Base-by-base conservation (phyloP, 2,329 filamentous ascomycete species). In the Pochonia chlamydosporia region DNA sequence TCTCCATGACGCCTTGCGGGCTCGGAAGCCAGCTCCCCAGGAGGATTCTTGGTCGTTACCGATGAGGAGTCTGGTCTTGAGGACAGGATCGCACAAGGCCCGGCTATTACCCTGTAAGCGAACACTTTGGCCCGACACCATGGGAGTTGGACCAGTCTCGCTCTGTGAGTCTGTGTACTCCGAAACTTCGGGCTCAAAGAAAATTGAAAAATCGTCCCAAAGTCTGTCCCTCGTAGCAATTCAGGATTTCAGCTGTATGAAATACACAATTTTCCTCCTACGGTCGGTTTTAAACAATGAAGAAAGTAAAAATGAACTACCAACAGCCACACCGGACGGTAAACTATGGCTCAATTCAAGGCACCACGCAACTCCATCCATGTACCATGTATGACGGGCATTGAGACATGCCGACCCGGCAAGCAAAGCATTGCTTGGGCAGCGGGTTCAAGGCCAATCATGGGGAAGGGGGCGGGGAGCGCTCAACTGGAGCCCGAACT, bases 1-100 rank as follows among this genome's bases (percentile, higher is more conserved):
- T 65, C 58, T 68, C 65, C 65, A 68, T 68, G 30, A 39, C 40
- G 28, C 24, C 21, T n/a, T 25, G 47, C 14, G 16, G 28, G 23
- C 31, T 3, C 18, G 18, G 18, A 37, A 45, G 37, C 28, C 35
- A 23, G 20, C 20, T 23, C 18, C 16, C 10, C 23, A 10, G 20
- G 20, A 9, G 18, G 4, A n/a, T 11, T 14, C 18, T 11, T 3
- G 35, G 35, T 39, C 18, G n/a, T 7, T 36, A 18, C 6, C 13
- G 26, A 13, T 3, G 7, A 28, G 7, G 7, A 36, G n/a, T n/a
- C n/a, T 39, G 18, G 20, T 39, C 8, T 39, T 16, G 14, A 20
- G 6, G 35, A 14, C 14, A 39, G 35, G 10, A 39, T 4, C 9
- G 20, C 35, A 11, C 18, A n/a, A n/a, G n/a, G n/a, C n/a, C n/a